A percentile compares a stretch with the other conserved stretches of the same genome.
These are phyloP conservation scores for Petasospora fabianii DNA, from an alignment of 1,139 yeast species.

Conservation along the genomic window DNA sequence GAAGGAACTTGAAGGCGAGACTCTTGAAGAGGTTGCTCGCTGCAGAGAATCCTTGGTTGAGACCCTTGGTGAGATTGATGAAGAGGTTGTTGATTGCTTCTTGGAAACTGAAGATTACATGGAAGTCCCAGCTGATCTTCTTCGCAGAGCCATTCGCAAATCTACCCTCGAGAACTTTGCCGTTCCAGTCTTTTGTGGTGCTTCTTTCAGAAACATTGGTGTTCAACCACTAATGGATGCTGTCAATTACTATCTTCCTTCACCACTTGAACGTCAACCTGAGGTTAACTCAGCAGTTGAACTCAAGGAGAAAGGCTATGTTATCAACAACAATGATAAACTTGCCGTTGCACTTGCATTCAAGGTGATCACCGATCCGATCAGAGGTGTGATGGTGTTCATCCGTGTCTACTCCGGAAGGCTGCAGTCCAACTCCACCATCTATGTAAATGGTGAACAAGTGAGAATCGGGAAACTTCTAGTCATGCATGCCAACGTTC, in stretches of 20 bases:
- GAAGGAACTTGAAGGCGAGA: slow-evolving; percentile 39
- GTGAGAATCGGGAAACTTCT: slow-evolving; percentile 65
- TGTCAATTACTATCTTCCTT: slow-evolving; percentile 70
- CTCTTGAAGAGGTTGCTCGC: slow-evolving; percentile 45
- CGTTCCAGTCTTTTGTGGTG: slow-evolving; percentile 87
- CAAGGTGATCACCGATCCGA: slow-evolving; percentile 83
- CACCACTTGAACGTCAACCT: slow-evolving; percentile 70
- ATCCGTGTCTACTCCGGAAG: slow-evolving; percentile 86
- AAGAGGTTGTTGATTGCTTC: slow-evolving; percentile 68
- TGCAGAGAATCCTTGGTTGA: slow-evolving; percentile 80
- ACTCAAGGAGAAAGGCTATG: slow-evolving; percentile 45
- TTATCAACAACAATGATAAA: slow-evolving; percentile 52
- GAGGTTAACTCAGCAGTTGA: slow-evolving; percentile 39
- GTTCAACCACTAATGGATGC: slow-evolving; percentile 94
- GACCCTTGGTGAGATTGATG: slow-evolving; percentile 79
- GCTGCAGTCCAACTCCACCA: slow-evolving; percentile 55
- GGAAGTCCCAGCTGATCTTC: slow-evolving; percentile 48
- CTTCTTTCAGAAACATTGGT: slow-evolving; percentile 89
- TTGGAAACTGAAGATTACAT: slow-evolving; percentile 70
- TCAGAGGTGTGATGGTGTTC: slow-evolving; percentile 79
- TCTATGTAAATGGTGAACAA: slow-evolving; percentile 59
- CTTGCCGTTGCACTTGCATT: slow-evolving; percentile 82
- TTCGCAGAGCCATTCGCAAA: slow-evolving; percentile 56
- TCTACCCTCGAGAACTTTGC: slow-evolving; percentile 57
- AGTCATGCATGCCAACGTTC: slow-evolving; percentile 85